Conservation (phyloP, 2,329 filamentous ascomycete species). For the Thelonectria olida region DNA sequence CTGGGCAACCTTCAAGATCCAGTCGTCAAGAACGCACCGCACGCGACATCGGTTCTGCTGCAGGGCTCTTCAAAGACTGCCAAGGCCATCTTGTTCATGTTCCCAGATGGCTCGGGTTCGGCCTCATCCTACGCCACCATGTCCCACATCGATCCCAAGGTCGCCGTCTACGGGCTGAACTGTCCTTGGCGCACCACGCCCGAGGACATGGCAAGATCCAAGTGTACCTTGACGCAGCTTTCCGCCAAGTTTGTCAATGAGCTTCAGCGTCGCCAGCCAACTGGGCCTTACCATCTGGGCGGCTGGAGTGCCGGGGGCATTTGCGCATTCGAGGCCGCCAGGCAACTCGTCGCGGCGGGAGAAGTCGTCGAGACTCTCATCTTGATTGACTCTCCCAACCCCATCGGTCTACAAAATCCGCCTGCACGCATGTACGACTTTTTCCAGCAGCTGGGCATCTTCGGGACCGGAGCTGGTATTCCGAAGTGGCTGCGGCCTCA, state of each 20-base stretch:
- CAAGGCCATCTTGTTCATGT: slow-evolving; percentile 31
- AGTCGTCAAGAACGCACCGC: slow-evolving; percentile 20
- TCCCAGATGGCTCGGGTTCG: slow-evolving; percentile 44
- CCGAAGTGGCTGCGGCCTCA: slow-evolving; percentile 80
- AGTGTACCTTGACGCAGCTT: slow-evolving; percentile 28
- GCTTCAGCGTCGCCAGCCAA: slow-evolving; percentile 75
- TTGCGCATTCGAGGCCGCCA: slow-evolving; percentile 73
- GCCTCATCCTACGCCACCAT: slow-evolving; percentile 41
- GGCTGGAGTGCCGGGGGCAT: slow-evolving; percentile 84
- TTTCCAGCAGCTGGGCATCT: slow-evolving; percentile 76
- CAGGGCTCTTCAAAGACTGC: slow-evolving; percentile 27
- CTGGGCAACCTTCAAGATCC: not conserved
- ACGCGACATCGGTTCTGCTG: slow-evolving; percentile 36
- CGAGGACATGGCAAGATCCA: slow-evolving; percentile 58
- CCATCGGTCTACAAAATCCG: slow-evolving; percentile 73
- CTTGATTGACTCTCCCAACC: slow-evolving; percentile 73
- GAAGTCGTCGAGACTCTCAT: slow-evolving; percentile 68
- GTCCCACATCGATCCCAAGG: slow-evolving; percentile 51
- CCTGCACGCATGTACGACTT: slow-evolving; percentile 72
- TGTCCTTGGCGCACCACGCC: slow-evolving; percentile 72
- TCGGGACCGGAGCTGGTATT: slow-evolving; percentile 72
- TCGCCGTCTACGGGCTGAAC: slow-evolving; percentile 64
- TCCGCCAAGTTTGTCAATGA: slow-evolving; percentile 60
- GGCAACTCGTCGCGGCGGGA: slow-evolving; percentile 65
- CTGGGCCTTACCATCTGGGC: slow-evolving; percentile 72